Percentiles rank a stretch among this genome's conserved stretches.
These are phyloP conservation scores for Candida dajiaensis DNA, from an alignment of 805 yeast genomes.

Conservation along the genomic window DNA sequence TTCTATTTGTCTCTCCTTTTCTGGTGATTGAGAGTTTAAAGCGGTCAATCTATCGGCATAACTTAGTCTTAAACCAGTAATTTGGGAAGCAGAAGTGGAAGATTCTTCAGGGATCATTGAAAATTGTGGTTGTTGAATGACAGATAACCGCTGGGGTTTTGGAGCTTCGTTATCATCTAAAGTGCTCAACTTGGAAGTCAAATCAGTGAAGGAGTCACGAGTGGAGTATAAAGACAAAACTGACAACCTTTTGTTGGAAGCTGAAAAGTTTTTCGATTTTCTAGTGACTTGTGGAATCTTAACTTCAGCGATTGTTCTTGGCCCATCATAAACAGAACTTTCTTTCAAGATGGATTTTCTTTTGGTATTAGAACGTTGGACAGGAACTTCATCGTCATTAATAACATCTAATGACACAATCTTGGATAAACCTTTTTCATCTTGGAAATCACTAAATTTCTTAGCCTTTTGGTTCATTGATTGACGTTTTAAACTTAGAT, in stretches of 20 bases:
- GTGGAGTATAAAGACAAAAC: slow-evolving; percentile 71
- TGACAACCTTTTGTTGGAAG: slow-evolving; percentile 60
- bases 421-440: slow-evolving; percentile 15
- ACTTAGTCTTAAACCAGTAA: slow-evolving; percentile 27
- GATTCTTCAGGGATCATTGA: slow-evolving; percentile 19
- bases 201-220: slow-evolving; percentile 54
- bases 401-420: slow-evolving; percentile 22
- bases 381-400: slow-evolving; percentile 12
- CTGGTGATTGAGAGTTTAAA: slow-evolving; percentile 4
- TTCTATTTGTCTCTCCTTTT: slow-evolving; percentile 1
- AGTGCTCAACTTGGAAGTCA: slow-evolving; percentile 38
- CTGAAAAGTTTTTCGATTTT: slow-evolving; percentile 55
- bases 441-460: slow-evolving; percentile 6
- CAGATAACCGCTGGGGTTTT: slow-evolving; percentile 10
- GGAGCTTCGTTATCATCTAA: slow-evolving; percentile 8
- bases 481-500: slow-evolving; percentile 27
- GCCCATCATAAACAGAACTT: slow-evolving; percentile 26
- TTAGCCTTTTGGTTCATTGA: slow-evolving; percentile 13
- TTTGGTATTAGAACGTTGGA: neutral
- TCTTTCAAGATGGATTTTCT: slow-evolving; percentile 11
- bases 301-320: slow-evolving; percentile 54
- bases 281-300: slow-evolving; percentile 68
- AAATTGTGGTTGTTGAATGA: slow-evolving; percentile 5
- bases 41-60: slow-evolving; percentile 34
- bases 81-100: slow-evolving; percentile 12